Evolutionary conservation across 352 stramenopile species (phyloP).

Genomic region (Globisporangium cystogenes): DNA sequence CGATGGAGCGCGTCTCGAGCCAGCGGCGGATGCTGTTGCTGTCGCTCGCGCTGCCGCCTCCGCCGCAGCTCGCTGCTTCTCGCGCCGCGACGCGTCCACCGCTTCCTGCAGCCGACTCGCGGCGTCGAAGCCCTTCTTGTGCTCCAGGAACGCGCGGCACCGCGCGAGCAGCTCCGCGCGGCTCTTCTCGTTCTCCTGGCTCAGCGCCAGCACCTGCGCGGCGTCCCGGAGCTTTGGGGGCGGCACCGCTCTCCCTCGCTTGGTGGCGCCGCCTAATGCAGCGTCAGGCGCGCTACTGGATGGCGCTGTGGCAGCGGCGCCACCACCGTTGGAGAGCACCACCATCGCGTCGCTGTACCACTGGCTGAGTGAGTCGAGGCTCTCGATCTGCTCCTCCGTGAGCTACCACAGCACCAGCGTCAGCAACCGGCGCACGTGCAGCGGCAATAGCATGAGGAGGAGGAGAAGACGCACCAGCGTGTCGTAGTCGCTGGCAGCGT

Average conservation of each 20-base stretch:
- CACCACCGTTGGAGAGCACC: not conserved
- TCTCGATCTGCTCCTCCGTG: conserved; percentile 6
- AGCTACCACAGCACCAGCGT: conserved; percentile 6
- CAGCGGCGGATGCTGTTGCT: not conserved
- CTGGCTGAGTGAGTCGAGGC: not conserved
- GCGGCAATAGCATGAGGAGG: not conserved
- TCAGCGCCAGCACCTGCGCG: conserved; percentile 2
- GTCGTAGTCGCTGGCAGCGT: not conserved
- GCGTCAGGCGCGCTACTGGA: not conserved
- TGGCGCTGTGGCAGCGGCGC: not conserved
- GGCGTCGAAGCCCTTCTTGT: not conserved
- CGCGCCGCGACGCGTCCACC: not conserved
- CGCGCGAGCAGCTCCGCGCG: conserved; percentile 4
- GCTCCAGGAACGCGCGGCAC: conserved; percentile 3
- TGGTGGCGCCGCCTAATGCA: not conserved
- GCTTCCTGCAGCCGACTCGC: not conserved
- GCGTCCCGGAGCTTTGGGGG: not conserved
- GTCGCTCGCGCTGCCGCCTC: not conserved
- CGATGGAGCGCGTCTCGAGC: not conserved
- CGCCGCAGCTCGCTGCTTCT: not conserved
- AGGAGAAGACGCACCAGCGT: not conserved
- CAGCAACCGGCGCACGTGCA: not conserved
- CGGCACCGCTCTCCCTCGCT: not conserved
- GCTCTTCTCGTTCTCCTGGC: conserved; percentile 6
- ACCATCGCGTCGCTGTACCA: conserved; percentile 7